Evolutionary conservation across 1,284 basidiomycete species (phyloP), one percentile per base, ranked within the genome.

Genomic region (Cystobasidium pallidum): DNA sequence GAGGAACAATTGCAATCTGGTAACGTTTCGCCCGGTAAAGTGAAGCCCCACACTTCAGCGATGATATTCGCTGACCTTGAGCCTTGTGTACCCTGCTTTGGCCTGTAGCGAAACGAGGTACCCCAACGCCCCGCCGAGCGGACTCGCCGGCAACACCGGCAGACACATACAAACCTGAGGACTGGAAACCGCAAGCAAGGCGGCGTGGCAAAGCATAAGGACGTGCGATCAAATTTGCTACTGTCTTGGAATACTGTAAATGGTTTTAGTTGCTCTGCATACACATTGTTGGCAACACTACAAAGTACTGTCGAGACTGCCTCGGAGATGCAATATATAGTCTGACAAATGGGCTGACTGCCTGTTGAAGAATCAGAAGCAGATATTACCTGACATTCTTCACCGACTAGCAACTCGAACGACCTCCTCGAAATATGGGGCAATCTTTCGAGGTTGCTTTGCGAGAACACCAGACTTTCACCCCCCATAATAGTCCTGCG

Each of bases 401-500:
- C 62, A 64, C 45, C 32, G 30, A 15, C 47, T 43, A 2, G 43
- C 39, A 24, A 15, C n/a, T 47, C 30, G 21, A 28, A 52, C 62
- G 43, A 64, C 49, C 45, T 49, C 28, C n/a, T 64, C 45, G 47
- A 64, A 64, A 28, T 26, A 17, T 11, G 62, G 6, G 62, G 62
- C 8, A n/a, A 4, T 64, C 62, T 51, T 30, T 64, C 62, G 1
- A 64, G 62, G 3, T 51, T 41, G 17, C 62, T 64, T 10, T 70
- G 66, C 8, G 75, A 75, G 54, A 63, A 68, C 10, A 64, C 59
- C 57, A 77, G 52, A 54, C 72, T 73, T 39, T 36, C 68, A 34
- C 73, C 73, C n/a, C 8, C 62, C 65, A 59, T 74, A 76, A 59
- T 76, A 76, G 13, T 75, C 76, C 63, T 62, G 75, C 49, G 76